Base-by-base conservation (phyloP, 2,329 filamentous ascomycete genomes). In the Cytospora leucostoma region DNA sequence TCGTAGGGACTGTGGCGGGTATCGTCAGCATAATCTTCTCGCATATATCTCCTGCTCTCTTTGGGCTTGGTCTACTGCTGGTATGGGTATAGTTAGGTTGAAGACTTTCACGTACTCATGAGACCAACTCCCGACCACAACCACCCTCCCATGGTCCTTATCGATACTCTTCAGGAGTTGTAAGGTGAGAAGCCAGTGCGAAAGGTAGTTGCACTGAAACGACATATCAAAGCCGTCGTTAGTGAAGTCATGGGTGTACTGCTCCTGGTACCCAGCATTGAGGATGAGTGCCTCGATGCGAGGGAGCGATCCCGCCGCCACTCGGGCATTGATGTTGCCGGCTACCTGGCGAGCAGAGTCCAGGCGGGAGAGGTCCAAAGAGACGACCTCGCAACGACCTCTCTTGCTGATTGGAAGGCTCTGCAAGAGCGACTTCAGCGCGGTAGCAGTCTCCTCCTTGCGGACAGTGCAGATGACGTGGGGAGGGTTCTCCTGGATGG, bases 251-350 rank as follows among this genome's bases (percentile, higher is more conserved):
- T 71, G 69, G 35, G 60, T 65, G 33, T 44, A 56, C 13, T 66
- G 67, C 1, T 74, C 70, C 47, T 70, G 65, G 56, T 61, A 71
- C 0, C 63, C 73, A 2, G 72, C 72, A 47, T 71, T 72, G 5
- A 80, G 71, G 7, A 79, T 73, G 7, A 80, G 68, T 1, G 70
- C 75, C 19, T 71, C 71, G 59, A 80, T 77, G 0, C 71, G 75
- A 7, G 77, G 75, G 19, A 78, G 66, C 2, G 71, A 66, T n/a
- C 74, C 73, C n/a, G 67, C 64, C 6, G 71, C 67, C 19, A 76
- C 70, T 7, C 67, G 66, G 19, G 59, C 61, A 62, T 76, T 76
- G 61, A 75, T 70, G n/a, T 69, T 64, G 7, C 57, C 56, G 8
- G 73, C 73, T 4, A 61, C 50, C 27, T 70, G 60, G 33, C 70